phyloP scores from a whole-genome alignment of 352 stramenopile species.

The Aphanomyces invadans region DNA sequence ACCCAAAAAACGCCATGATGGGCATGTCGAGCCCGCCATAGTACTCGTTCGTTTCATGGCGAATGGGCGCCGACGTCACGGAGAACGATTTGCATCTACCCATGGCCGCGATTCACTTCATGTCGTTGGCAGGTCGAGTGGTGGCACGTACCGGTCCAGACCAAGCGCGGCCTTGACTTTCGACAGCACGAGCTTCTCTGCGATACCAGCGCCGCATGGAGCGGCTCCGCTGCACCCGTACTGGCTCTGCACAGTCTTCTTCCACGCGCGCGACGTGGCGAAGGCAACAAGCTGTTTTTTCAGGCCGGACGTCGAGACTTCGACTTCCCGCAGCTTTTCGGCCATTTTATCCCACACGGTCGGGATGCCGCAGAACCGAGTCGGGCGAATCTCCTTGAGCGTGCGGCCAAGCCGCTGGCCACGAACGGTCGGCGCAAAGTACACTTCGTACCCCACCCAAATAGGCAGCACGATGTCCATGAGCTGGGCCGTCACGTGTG shows the following conservation, averaged over 20 bases:
- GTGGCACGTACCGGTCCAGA: constrained; percentile 80
- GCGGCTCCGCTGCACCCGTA: constrained; percentile 73
- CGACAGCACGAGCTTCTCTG: constrained; percentile 77
- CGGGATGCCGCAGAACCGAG: constrained; percentile 86
- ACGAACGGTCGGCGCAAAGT: constrained; percentile 86
- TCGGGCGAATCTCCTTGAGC: constrained; percentile 80
- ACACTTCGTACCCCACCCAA: constrained; percentile 55
- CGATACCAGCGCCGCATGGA: constrained; percentile 85
- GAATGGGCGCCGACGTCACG: constrained; percentile 86
- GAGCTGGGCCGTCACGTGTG: constrained; percentile 83
- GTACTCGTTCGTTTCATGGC: constrained; percentile 89
- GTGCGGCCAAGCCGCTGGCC: constrained; percentile 57
- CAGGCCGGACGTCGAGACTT: constrained; percentile 73
- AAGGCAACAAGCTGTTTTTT: constrained; percentile 89
- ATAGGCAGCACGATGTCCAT: constrained; percentile 82
- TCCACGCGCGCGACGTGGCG: constrained; percentile 80
- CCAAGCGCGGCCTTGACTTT: constrained; percentile 86
- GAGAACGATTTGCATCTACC: constrained; percentile 32
- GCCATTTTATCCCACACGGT: constrained; percentile 90
- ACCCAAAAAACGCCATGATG: constrained; percentile 90
- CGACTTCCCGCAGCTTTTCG: constrained; percentile 83
- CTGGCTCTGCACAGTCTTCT: constrained; percentile 71
- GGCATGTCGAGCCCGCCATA: constrained; percentile 92
- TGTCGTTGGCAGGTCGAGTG: constrained; percentile 18
- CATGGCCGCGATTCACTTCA: neutral